Base-by-base conservation (phyloP, 192 early-diverging fungal species). In the Coemansia sp. region DNA sequence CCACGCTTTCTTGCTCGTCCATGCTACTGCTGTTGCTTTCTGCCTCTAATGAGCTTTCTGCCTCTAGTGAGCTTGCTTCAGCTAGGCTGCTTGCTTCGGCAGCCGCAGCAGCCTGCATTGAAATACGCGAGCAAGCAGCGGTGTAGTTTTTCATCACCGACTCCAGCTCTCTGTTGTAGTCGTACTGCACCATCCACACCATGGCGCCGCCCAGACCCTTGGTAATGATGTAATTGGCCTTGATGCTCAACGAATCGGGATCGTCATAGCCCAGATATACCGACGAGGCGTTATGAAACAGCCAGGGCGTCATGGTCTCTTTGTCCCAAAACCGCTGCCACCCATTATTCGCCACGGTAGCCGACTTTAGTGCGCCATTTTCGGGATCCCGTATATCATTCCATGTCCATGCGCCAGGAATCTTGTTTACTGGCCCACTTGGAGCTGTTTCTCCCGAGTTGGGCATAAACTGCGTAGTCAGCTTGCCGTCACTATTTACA, bases 201-300 rank as follows among this genome's bases (percentile, higher is more conserved):
- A 89, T 87, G n/a, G 81, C 69, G n/a, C 87, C 87, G 21, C 59
- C 84, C 28, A 90, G 63, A 3, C 73, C 73, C 7, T 39, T 53
- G 32, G 31, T 56, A 36, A 84, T 74, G 11, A 76, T 62, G 47
- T 76, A 66, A 47, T 82, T 65, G 0, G 82, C 75, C 64, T 88
- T 88, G 40, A 80, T 56, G 18, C 56, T 56, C 28, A 90, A 51
- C 8, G 86, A 87, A 11, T 69, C 61, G 4, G 74, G 48, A 49
- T 90, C 85, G 49, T 88, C 85, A 55, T 90, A 90, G 11, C 85
- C 84, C 53, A 90, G 84, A 48, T 83, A 87, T 9, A 69, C 67
- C 30, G 64, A 76, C 14, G 77, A 86, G 0, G 34, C 51, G 15
- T 71, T 72, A 40, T 87, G 83, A 53, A 81, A 84, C 17, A 92